Evolutionary conservation across 2,329 filamentous ascomycete species (phyloP), one percentile per base, ranked within the genome.

Genomic region (Venturia carpophila): DNA sequence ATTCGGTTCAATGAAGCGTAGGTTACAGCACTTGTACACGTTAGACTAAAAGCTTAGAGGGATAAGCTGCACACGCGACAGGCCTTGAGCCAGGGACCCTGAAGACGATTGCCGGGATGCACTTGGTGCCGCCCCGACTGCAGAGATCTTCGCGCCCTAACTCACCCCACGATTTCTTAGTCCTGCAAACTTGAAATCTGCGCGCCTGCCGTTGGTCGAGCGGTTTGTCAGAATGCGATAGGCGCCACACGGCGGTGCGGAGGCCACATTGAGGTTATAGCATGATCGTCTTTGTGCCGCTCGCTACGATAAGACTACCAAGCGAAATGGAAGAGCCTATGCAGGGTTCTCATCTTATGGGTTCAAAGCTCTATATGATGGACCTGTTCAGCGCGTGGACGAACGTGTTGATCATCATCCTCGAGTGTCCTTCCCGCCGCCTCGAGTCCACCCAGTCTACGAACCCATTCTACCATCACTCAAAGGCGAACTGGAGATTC

Each of bases 161-260:
- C 17, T 55, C 52, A 58, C 52, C 52, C 52, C 52, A 58, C 52
- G 52, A 58, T 58, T 58, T 21, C 27, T 58, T 58, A 58, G 52
- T 58, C 52, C 52, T 58, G 52, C 52, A 58, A 58, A 58, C 27
- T 34, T 58, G 15, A n/a, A 17, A 24, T 55, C 49, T 55, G 49
- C 49, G 13, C 24, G 27, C 4, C 24, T n/a, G 49, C 24, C 19
- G 49, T 56, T 56, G 49, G 49, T 37, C 27, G 37, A 13, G 19
- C 52, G 2, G 15, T 19, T n/a, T 37, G n/a, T 19, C 52, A 37
- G 30, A 58, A 58, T 39, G 30, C 52, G 52, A 58, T 58, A 37
- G 27, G 52, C 52, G 52, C 52, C 52, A 58, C 30, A 39, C 52
- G 52, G 15, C 30, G 1, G 10, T 37, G 27, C 27, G 52, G 6